phyloP scores from a whole-genome alignment of 176 grass and related monocot species.

The Dactylis glomerata region DNA sequence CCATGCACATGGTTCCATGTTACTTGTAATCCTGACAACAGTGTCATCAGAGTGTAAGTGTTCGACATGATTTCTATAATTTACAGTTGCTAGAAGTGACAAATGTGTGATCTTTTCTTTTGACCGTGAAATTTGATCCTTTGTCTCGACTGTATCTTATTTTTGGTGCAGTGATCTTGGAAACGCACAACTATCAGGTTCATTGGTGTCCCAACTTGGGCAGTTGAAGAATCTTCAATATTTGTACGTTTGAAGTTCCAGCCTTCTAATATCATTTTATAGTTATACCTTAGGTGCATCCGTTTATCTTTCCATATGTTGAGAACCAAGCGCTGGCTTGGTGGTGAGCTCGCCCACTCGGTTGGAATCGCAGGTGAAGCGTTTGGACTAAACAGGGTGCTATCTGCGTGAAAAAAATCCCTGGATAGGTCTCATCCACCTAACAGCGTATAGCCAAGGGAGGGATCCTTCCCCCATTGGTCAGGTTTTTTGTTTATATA shows the following conservation, averaged over 20 bases:
- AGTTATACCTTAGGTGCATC: conserved; percentile 13
- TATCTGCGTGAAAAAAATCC: no score
- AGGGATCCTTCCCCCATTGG: no score
- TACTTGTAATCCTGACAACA: conserved; percentile 70
- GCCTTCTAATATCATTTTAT: conserved; percentile 12
- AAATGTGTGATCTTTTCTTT: neutral
- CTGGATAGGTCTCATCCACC: no score
- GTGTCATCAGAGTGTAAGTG: conserved; percentile 87
- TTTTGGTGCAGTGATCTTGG: conserved; percentile 68
- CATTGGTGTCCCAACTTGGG: conserved; percentile 64
- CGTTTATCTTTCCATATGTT: neutral
- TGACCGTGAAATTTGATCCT: neutral
- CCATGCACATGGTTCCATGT: conserved; percentile 94
- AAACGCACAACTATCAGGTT: conserved; percentile 79
- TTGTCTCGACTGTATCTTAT: neutral
- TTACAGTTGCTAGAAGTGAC: neutral
- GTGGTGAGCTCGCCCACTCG: no score
- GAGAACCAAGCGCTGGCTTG: no score
- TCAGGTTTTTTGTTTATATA: neutral
- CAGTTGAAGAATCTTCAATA: conserved; percentile 73
- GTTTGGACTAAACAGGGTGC: no score
- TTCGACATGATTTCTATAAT: conserved; percentile 5
- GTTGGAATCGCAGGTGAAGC: no score
- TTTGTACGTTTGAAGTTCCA: conserved; percentile 43
- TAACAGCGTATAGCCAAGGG: no score